Percentiles rank a stretch among this genome's conserved stretches.
phyloP scores from a whole-genome alignment of 495 filamentous ascomycete species.

The Pseudoneurospora amorphoporcata region DNA sequence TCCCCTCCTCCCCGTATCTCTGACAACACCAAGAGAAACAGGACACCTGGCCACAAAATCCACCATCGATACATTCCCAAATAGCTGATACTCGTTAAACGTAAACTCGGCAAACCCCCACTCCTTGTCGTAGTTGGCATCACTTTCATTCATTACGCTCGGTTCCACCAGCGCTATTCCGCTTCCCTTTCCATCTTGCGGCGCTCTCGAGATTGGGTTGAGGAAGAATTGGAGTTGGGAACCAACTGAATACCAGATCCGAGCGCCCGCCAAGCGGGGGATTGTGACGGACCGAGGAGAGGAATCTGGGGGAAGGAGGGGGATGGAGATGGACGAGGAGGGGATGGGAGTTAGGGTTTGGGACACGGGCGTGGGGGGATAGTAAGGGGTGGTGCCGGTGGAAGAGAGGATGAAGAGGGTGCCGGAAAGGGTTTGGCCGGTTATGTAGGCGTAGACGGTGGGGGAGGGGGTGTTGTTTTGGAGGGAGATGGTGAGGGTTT shows the following conservation, averaged over 20 bases:
- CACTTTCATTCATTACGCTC: conserved; percentile 51
- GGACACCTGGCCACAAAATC: conserved; percentile 47
- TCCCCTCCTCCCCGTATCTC: conserved; percentile 15
- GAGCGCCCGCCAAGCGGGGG: conserved; percentile 56
- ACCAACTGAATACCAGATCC: conserved; percentile 59
- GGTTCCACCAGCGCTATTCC: conserved; percentile 62
- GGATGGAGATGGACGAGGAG: conserved; percentile 47
- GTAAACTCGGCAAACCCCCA: conserved; percentile 74
- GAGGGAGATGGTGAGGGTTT: conserved; percentile 45
- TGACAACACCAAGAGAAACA: neutral
- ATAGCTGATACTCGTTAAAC: conserved; percentile 54
- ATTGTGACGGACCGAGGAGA: conserved; percentile 47
- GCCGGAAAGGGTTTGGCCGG: conserved; percentile 51
- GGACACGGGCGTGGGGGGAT: conserved; percentile 19
- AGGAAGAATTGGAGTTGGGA: conserved; percentile 55
- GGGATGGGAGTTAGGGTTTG: conserved; percentile 25
- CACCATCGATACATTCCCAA: conserved; percentile 65
- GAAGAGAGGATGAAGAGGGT: conserved; percentile 50
- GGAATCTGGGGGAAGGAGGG: conserved; percentile 48
- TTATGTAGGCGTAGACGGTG: conserved; percentile 60
- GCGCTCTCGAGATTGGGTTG: conserved; percentile 37
- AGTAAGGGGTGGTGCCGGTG: conserved; percentile 36
- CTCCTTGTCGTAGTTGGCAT: conserved; percentile 51
- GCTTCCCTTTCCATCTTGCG: neutral
- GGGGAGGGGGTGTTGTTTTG: conserved; percentile 52